phyloP scores from a whole-genome alignment of 495 filamentous ascomycete species.

The Penicillium dipodomyicola region DNA sequence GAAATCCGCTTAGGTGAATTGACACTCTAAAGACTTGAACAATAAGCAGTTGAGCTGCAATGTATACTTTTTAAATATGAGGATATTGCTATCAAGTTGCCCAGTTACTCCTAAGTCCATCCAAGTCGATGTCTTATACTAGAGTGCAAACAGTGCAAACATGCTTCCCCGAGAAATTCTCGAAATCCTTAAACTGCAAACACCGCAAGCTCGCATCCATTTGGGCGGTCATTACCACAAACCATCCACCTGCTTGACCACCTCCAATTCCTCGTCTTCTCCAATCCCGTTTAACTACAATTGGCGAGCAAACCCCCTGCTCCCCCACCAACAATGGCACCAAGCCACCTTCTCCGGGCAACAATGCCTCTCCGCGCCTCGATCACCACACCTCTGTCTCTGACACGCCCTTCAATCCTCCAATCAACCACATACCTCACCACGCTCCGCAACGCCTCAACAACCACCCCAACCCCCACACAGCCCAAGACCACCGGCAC shows the following conservation, averaged over 20 bases:
- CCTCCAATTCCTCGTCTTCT: background rate
- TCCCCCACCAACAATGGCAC: conserved; percentile 29
- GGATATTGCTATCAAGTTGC: background rate
- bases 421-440: conserved; percentile 21
- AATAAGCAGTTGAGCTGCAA: background rate
- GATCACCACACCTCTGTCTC: conserved; percentile 27
- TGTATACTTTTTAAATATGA: background rate
- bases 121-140: background rate
- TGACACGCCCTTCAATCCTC: conserved; percentile 26
- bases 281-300: background rate
- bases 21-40: background rate
- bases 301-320: background rate
- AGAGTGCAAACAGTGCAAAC: conserved; percentile 44
- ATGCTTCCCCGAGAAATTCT: conserved; percentile 37
- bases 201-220: conserved; percentile 27
- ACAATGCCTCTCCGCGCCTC: conserved; percentile 38
- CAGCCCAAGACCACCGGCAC: conserved; percentile 7
- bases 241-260: background rate
- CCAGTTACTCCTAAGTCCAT: background rate
- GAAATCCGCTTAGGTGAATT: background rate
- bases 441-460: conserved; percentile 20
- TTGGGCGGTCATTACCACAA: conserved; percentile 4
- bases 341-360: conserved; percentile 38
- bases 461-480: conserved; percentile 22
- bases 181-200: conserved; percentile 22